A percentile compares a stretch with the other conserved stretches of the same genome.
phyloP scores from a whole-genome alignment of 805 yeast genomes.

The Lachancea dasiensis region DNA sequence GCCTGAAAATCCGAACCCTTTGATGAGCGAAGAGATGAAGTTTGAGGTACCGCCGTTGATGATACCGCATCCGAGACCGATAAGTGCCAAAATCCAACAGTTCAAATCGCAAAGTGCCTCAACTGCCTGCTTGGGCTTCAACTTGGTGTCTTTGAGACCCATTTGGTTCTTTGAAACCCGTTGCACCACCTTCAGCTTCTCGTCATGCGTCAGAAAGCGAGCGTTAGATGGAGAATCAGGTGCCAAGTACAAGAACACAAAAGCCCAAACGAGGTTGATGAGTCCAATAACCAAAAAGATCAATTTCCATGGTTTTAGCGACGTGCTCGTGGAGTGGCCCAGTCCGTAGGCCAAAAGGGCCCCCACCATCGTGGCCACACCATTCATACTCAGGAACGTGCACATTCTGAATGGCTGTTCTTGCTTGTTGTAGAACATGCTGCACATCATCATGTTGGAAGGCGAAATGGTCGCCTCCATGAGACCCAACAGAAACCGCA shows the following conservation, averaged over 20 bases:
- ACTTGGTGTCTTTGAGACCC: slow-evolving; percentile 18
- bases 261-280: slow-evolving; percentile 34
- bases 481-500: slow-evolving; percentile 22
- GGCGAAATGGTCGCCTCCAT: slow-evolving; percentile 32
- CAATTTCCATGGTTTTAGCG: slow-evolving; percentile 25
- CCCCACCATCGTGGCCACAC: slow-evolving; percentile 26
- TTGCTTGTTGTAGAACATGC: slow-evolving; percentile 29
- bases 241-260: slow-evolving; percentile 29
- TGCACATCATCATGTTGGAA: slow-evolving; percentile 32
- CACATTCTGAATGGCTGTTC: slow-evolving; percentile 34
- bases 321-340: slow-evolving; percentile 19
- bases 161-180: slow-evolving; percentile 23
- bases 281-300: slow-evolving; percentile 29
- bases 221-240: slow-evolving; percentile 36
- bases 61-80: slow-evolving; percentile 18
- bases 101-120: slow-evolving; percentile 15
- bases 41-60: slow-evolving; percentile 18
- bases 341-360: slow-evolving; percentile 26
- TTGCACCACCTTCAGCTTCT: slow-evolving; percentile 23
- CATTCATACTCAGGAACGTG: slow-evolving; percentile 33
- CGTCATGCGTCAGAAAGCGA: slow-evolving; percentile 32
- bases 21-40: slow-evolving; percentile 18
- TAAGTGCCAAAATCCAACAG: slow-evolving; percentile 14
- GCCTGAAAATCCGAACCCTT: slow-evolving; percentile 20
- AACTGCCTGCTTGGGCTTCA: slow-evolving; percentile 13